Base-by-base conservation (phyloP, 805 yeast genomes). In the Yamadazyma philogaea region DNA sequence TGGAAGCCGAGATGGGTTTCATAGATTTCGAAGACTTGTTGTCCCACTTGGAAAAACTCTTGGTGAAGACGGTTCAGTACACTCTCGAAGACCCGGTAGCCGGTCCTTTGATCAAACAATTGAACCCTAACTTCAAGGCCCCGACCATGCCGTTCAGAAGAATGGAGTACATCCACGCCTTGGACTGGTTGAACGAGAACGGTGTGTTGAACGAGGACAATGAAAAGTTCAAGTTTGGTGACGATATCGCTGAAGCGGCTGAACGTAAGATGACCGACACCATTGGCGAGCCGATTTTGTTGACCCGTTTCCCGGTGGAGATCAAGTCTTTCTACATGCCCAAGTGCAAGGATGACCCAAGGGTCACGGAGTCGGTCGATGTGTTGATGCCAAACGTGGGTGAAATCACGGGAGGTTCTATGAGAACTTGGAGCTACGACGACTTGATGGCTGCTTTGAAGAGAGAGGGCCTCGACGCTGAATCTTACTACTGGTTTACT, bases 331-430 rank as follows among this genome's bases (percentile, higher is more conserved):
- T 93, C 78, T 93, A 93, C 84, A 93, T 93, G 99, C 81, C 85
- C 72, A 87, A 82, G 66, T 87, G 96, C 68, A 60, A 64, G 6
- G 96, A 88, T 57, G 98, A 91, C 60, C 84, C 83, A 46, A 79
- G 96, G 60, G 97, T 93, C 57, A 93, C 99, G 43, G 99, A 95
- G 70, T 87, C 96, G 39, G 99, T 93, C 34, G 99, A 93, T 68
- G 96, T 93, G 28, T 77, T 93, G 63, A 90, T 93, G 96, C 99
- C 99, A 57, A 91, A 87, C 56, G 99, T 93, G 45, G 99, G 99
- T 63, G 99, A 93, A 72, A 85, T 93, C 59, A 87, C 95, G 35
- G 99, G 99, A 66, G 99, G 99, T 46, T 91, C 98, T 37, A 93
- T 93, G 99, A 90, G 99, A 79, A 89, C 88, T 52, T 80, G 77